Evolutionary conservation across 371 early-diverging fungal species (phyloP).

Genomic region (Mortierella sp.): DNA sequence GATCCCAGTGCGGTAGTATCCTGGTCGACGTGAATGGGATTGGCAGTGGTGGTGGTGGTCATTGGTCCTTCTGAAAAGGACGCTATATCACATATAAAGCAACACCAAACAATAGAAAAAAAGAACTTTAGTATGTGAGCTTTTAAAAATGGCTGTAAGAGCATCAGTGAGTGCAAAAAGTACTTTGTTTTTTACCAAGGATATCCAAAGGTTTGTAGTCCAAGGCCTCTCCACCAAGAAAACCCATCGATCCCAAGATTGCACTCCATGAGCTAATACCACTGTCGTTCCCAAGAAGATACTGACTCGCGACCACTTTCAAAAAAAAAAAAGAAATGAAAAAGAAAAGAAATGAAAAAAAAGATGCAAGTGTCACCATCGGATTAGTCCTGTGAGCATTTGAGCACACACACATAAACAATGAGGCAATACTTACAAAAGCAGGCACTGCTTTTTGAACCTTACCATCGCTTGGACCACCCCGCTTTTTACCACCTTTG

Average conservation of each 20-base stretch:
- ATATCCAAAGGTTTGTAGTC: conserved; percentile 27
- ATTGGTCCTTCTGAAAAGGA: neutral
- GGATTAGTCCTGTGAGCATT: neutral
- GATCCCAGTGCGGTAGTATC: neutral
- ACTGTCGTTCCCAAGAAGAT: neutral
- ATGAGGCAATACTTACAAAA: neutral
- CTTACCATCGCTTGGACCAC: conserved; percentile 16
- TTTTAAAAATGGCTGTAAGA: neutral
- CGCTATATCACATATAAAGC: neutral
- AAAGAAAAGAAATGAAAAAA: too few species aligned
- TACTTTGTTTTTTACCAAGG: neutral
- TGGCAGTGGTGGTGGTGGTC: neutral
- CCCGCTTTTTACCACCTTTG: neutral
- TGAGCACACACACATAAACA: too few species aligned
- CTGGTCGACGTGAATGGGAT: neutral
- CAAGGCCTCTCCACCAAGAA: conserved; percentile 17
- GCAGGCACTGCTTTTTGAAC: neutral
- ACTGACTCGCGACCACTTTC: neutral
- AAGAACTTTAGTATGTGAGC: too few species aligned
- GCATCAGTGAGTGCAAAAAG: neutral
- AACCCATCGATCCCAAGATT: conserved; percentile 21
- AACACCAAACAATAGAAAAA: neutral
- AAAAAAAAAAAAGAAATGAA: conserved; percentile 1
- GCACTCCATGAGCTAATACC: conserved; percentile 23
- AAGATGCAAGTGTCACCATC: neutral